Evolutionary conservation across 2,329 filamentous ascomycete species (phyloP).

Genomic region (Zymoseptoria tritici): DNA sequence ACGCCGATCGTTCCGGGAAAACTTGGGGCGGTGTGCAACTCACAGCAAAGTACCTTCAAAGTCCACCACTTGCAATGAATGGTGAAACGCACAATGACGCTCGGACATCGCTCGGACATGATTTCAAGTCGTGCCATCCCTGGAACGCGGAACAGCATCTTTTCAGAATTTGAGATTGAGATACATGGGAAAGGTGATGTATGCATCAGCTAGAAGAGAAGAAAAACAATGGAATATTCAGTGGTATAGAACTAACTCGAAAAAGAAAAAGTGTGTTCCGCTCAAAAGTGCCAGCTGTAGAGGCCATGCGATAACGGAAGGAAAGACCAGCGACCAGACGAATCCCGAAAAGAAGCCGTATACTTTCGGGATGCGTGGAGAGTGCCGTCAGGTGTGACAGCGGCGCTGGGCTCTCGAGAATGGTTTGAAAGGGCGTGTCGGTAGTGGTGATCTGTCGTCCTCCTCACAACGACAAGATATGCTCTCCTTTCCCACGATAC

Average conservation of each 20-base stretch:
- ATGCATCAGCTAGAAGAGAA: neutral
- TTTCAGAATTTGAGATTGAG: no score
- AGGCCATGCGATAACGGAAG: neutral
- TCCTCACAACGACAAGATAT: conserved; percentile 39
- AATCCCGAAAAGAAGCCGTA: neutral
- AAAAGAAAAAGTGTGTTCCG: neutral
- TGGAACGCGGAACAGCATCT: no score
- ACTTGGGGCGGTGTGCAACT: neutral
- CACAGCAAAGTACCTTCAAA: neutral
- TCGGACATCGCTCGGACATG: no score
- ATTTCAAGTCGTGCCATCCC: no score
- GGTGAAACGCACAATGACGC: neutral
- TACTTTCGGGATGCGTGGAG: neutral
- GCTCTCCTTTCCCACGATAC: conserved; percentile 56
- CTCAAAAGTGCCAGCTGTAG: neutral
- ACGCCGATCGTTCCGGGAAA: neutral
- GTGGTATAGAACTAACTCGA: neutral
- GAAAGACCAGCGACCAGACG: neutral
- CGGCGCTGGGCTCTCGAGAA: conserved; percentile 21
- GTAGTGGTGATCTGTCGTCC: neutral
- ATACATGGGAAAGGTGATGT: no score
- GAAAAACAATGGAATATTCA: neutral
- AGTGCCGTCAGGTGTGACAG: conserved; percentile 11
- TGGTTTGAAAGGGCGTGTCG: neutral
- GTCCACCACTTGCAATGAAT: neutral